Conservation (phyloP, 441 rosid genomes). For the Gossypium trilobum region DNA sequence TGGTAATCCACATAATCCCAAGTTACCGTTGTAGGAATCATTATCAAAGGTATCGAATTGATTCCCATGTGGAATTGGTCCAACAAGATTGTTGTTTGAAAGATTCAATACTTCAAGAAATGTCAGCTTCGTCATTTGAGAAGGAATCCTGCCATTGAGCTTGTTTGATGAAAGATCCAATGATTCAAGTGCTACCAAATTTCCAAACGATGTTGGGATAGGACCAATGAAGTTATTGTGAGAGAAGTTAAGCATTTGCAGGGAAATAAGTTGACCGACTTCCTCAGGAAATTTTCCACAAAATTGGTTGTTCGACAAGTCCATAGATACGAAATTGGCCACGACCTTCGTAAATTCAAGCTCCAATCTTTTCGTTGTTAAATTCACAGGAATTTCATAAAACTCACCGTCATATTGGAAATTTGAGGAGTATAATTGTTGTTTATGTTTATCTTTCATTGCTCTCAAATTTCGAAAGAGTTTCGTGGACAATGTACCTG, state of each 20-base stretch:
- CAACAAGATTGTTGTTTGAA: slow-evolving; percentile 17
- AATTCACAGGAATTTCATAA: background rate
- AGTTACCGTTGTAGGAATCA: background rate
- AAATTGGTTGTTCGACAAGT: slow-evolving; percentile 20
- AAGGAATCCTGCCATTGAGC: slow-evolving; percentile 21
- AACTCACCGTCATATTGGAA: too few species aligned
- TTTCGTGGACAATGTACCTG: background rate
- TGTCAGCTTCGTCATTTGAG: background rate
- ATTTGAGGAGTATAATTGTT: too few species aligned
- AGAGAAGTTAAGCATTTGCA: slow-evolving; percentile 24
- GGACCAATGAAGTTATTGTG: slow-evolving; percentile 12
- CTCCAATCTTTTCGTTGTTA: background rate
- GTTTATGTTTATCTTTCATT: background rate
- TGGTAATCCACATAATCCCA: background rate
- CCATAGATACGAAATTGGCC: slow-evolving; percentile 11
- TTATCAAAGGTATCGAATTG: slow-evolving; percentile 12
- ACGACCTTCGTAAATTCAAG: background rate
- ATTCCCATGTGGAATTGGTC: slow-evolving; percentile 1
- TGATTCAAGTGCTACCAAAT: slow-evolving; percentile 3
- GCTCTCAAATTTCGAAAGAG: background rate
- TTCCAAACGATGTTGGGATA: slow-evolving; percentile 20
- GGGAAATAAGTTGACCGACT: slow-evolving; percentile 20
- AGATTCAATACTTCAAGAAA: slow-evolving; percentile 22
- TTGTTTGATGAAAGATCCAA: background rate
- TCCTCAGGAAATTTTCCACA: slow-evolving; percentile 16